A percentile compares a stretch with the other conserved stretches of the same genome.
Evolutionary conservation across 176 grass and related monocot genomes (phyloP).

Genomic region (Aegilops bicornis): DNA sequence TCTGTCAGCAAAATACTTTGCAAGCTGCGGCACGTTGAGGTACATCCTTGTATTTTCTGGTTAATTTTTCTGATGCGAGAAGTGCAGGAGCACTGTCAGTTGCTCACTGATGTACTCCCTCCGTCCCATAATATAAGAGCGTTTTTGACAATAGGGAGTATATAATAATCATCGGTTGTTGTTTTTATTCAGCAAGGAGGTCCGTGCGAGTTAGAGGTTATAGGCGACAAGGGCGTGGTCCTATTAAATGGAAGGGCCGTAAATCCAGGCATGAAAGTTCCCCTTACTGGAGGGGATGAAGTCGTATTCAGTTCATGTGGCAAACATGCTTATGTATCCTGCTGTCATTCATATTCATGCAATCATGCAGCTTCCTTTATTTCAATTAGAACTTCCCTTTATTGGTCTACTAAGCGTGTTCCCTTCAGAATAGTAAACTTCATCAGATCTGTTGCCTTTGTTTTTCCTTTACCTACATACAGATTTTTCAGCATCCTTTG

Average conservation of each 20-base stretch:
- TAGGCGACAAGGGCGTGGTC: slow-evolving; percentile 79
- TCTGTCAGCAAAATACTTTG: slow-evolving; percentile 85
- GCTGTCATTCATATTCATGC: slow-evolving; percentile 27
- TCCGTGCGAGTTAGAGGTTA: slow-evolving; percentile 66
- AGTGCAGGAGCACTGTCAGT: slow-evolving; percentile 1
- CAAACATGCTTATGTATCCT: slow-evolving; percentile 98
- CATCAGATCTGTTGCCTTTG: slow-evolving; percentile 23
- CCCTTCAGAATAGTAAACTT: slow-evolving; percentile 22
- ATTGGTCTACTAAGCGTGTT: slow-evolving; percentile 13
- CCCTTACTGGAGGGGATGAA: slow-evolving; percentile 90
- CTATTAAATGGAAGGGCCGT: slow-evolving; percentile 76
- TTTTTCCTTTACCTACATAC: slow-evolving; percentile 29
- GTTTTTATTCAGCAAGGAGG: slow-evolving; percentile 35
- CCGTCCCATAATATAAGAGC: too few species aligned
- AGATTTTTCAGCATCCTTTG: slow-evolving; percentile 97
- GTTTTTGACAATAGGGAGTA: too few species aligned
- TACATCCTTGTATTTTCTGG: slow-evolving; percentile 33
- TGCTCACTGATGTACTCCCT: slow-evolving; percentile 6
- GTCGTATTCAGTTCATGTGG: slow-evolving; percentile 71
- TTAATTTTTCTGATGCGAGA: slow-evolving; percentile 5
- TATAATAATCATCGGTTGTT: slow-evolving; percentile 11
- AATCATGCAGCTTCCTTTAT: slow-evolving; percentile 17
- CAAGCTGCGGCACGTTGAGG: slow-evolving; percentile 70
- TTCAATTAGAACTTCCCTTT: slow-evolving; percentile 5
- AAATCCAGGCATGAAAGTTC: slow-evolving; percentile 45